A percentile compares a stretch with the other conserved stretches of the same genome.
Conservation (phyloP, 2,329 filamentous ascomycete species). For the Colletotrichum zoysiae region DNA sequence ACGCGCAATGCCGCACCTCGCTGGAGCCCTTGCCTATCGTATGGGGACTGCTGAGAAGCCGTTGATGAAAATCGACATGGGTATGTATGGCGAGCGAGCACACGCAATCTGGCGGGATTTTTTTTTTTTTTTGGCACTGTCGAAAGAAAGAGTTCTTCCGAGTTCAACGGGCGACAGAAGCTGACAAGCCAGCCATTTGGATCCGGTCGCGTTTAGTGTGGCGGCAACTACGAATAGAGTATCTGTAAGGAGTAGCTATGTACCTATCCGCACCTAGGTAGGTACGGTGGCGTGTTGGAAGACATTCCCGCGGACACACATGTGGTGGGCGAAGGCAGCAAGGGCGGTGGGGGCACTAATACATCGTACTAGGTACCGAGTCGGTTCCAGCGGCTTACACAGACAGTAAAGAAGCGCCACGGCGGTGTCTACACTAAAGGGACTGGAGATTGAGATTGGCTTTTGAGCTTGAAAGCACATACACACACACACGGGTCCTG, state of each 20-base stretch:
- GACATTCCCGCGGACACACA: background rate
- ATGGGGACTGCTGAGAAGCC: constrained; percentile 29
- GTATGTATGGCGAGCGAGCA: background rate
- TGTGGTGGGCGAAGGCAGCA: background rate
- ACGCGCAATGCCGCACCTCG: constrained; percentile 29
- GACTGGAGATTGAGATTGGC: constrained; percentile 37
- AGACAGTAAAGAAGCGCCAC: constrained; percentile 19
- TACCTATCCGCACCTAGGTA: too few relatives aligned
- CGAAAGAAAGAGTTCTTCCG: constrained; percentile 8
- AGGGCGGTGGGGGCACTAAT: background rate
- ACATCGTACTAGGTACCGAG: constrained; percentile 20
- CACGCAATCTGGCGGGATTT: constrained; percentile 9
- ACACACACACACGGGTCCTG: constrained; percentile 14
- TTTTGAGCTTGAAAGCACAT: constrained; percentile 37
- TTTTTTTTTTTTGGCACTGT: background rate
- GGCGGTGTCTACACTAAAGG: constrained; percentile 7
- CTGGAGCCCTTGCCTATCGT: constrained; percentile 17
- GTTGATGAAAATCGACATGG: constrained; percentile 30
- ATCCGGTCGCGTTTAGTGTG: background rate
- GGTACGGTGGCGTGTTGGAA: background rate
- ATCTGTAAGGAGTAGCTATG: background rate
- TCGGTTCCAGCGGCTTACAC: constrained; percentile 31
- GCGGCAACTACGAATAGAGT: background rate
- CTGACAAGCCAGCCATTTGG: background rate
- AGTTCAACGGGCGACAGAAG: background rate